Percentiles rank a stretch among this genome's conserved stretches.
phyloP scores from a whole-genome alignment of 257 asterid genomes.

The Forsythia viridissima region DNA sequence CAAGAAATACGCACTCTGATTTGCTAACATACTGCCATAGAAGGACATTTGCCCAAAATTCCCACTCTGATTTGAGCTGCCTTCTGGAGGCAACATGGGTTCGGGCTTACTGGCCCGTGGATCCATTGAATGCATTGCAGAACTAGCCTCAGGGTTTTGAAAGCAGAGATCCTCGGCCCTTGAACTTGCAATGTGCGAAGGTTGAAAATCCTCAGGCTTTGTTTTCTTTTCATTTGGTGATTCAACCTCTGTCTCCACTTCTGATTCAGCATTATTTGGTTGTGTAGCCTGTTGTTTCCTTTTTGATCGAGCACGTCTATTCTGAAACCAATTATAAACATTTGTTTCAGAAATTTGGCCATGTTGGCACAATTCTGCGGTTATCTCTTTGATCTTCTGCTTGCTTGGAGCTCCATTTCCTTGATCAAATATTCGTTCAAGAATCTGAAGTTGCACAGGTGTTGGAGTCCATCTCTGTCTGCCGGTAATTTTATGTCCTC shows the following conservation, averaged over 20 bases:
- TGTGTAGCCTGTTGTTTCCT: conserved; percentile 76
- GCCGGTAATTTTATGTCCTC: conserved; percentile 81
- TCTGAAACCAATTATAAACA: conserved; percentile 98
- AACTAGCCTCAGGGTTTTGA: conserved; percentile 50
- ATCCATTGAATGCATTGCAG: conserved; percentile 52
- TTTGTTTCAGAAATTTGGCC: conserved; percentile 97
- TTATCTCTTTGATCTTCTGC: conserved; percentile 93
- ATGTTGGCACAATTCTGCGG: conserved; percentile 84
- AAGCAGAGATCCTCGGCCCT: conserved; percentile 62
- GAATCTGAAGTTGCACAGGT: conserved; percentile 91
- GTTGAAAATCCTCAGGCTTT: conserved; percentile 70
- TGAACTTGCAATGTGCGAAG: conserved; percentile 48
- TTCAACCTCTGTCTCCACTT: conserved; percentile 93
- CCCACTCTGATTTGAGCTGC: conserved; percentile 61
- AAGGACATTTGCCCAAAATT: conserved; percentile 65
- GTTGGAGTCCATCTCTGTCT: conserved; percentile 98
- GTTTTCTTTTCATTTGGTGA: conserved; percentile 87
- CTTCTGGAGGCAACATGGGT: conserved; percentile 64
- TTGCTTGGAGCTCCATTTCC: conserved; percentile 96
- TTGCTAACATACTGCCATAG: conserved; percentile 62
- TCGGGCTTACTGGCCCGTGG: conserved; percentile 59
- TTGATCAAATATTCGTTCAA: conserved; percentile 87
- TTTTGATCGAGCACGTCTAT: conserved; percentile 96
- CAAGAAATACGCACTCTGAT: conserved; percentile 50
- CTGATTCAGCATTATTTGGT: conserved; percentile 69